Conservation (phyloP, 139 green algal species). For the Auxenochlorella pyrenoidosa region DNA sequence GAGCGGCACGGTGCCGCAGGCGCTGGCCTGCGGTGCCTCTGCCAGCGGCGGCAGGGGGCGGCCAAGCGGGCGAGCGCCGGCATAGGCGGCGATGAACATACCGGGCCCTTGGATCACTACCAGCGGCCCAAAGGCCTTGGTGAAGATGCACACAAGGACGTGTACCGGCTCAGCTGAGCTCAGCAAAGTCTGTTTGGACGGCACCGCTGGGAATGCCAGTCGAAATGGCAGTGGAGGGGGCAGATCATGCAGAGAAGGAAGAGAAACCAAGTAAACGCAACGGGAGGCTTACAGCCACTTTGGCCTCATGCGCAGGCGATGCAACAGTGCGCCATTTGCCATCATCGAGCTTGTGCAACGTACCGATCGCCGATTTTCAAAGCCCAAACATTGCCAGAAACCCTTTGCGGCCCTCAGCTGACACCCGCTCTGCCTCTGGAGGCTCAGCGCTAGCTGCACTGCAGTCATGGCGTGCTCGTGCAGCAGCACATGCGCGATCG, state of each 20-base stretch:
- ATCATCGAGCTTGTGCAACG: no score
- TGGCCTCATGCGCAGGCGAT: not conserved
- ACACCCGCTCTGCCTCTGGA: no score
- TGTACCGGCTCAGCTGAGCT: no score
- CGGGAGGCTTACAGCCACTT: not conserved
- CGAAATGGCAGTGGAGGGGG: not conserved
- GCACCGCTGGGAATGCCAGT: not conserved
- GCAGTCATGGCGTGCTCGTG: not conserved
- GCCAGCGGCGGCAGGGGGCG: constrained; percentile 12
- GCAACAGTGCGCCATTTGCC: not conserved
- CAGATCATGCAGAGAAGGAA: not conserved
- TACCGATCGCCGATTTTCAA: no score
- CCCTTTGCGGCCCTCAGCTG: no score
- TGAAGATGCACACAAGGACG: no score
- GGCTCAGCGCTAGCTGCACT: no score
- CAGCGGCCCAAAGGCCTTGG: not conserved
- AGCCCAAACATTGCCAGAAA: no score
- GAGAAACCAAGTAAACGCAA: not conserved
- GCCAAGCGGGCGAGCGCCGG: constrained; percentile 5
- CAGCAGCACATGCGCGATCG: not conserved
- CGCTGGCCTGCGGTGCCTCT: not conserved
- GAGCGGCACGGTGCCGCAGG: not conserved
- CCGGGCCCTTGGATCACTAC: not conserved
- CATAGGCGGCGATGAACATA: constrained; percentile 32
- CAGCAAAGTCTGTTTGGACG: not conserved